Base-by-base conservation (phyloP, 768 basidiomycete genomes). In the Baorangia bicolor region DNA sequence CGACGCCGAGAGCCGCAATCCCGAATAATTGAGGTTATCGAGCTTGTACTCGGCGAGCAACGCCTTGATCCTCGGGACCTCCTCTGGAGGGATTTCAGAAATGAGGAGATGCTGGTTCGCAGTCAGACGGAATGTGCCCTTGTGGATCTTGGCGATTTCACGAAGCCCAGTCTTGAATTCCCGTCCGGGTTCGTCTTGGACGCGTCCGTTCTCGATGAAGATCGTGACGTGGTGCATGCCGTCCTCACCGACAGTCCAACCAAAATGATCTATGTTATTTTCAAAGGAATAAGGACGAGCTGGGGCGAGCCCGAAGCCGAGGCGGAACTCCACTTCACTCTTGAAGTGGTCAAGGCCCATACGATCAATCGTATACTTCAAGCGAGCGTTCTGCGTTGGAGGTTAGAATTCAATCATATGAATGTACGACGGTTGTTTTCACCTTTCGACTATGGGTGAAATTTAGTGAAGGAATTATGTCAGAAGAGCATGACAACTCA, bases 301-400 rank as follows among this genome's bases (percentile, higher is more conserved):
- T 16, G 93, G 87, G 41, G 75, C 78, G 13, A 99, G 80, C 41
- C 77, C 62, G 69, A 87, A 94, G 16, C 93, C 95, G 16, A 96
- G 84, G 18, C 86, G 87, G 58, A 85, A 82, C 78, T 98, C 96
- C 25, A 98, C 94, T 63, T 94, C 93, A 33, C 80, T 82, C 69
- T 88, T 92, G 82, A 96, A 99, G 49, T 71, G 78, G 43, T 88
- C 86, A 20, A 97, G 78, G 21, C 94, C 94, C 87, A 98, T 90
- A 42, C 93, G 87, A 73, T 99, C 97, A 64, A 99, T 82, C 18
- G 97, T 99, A 75, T 98, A 98, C 75, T 98, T 98, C 55, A 98
- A 78, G 51, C 95, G 88, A 39, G 90, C 92, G 56, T 92, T 93
- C 85, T 87, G 52, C 18, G 12, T 41, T 38, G n/a, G 18, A 37